phyloP scores from a whole-genome alignment of 768 basidiomycete species.

The Daedalea quercina region DNA sequence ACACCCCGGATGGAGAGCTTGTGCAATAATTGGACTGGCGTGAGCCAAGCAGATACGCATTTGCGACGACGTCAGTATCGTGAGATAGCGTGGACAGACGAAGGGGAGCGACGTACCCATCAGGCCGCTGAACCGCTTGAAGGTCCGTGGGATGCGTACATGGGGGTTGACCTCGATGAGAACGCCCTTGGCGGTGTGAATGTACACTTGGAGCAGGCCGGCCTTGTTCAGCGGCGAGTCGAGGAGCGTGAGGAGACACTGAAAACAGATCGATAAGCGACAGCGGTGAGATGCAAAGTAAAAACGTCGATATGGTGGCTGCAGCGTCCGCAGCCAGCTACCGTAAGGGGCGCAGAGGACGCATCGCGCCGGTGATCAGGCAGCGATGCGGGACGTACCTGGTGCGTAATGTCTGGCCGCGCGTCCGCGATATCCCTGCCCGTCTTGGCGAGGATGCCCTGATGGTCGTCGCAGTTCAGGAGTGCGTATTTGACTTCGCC shows the following conservation, averaged over 20 bases:
- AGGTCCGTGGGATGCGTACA: slow-evolving; percentile 95
- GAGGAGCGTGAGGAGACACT: slow-evolving; percentile 94
- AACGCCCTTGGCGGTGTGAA: slow-evolving; percentile 93
- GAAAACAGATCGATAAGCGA: slow-evolving; percentile 2
- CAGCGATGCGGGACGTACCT: slow-evolving; percentile 48
- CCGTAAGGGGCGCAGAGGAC: background rate
- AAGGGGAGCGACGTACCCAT: slow-evolving; percentile 63
- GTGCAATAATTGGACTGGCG: slow-evolving; percentile 89
- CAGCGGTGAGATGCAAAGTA: background rate
- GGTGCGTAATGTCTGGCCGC: slow-evolving; percentile 98
- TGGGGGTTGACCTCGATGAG: slow-evolving; percentile 98
- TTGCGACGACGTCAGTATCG: background rate
- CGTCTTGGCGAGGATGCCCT: slow-evolving; percentile 96
- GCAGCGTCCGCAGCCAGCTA: too few relatives aligned
- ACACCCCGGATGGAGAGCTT: slow-evolving; percentile 93
- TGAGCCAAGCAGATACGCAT: too few relatives aligned
- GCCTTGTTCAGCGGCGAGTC: slow-evolving; percentile 99
- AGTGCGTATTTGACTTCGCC: slow-evolving; percentile 92
- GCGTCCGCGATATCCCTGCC: slow-evolving; percentile 98
- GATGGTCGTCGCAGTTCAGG: slow-evolving; percentile 98
- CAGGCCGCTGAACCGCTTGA: slow-evolving; percentile 96
- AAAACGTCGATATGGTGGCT: background rate
- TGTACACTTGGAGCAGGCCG: slow-evolving; percentile 93
- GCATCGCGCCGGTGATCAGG: background rate
- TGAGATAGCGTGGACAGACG: background rate